Conservation (phyloP, 2,329 filamentous ascomycete species). For the Cryphonectria naterciae region DNA sequence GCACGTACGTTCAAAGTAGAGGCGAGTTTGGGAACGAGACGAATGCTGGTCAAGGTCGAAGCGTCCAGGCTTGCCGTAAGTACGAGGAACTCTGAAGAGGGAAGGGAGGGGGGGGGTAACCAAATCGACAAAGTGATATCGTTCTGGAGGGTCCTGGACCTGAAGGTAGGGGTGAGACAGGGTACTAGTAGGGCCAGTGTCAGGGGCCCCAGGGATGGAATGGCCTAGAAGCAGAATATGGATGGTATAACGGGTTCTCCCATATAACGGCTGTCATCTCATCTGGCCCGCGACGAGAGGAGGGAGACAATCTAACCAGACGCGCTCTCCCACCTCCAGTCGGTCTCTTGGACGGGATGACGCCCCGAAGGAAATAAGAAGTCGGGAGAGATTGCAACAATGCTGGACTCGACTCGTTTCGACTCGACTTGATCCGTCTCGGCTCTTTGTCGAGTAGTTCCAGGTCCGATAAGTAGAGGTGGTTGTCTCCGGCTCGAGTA, state of each 20-base stretch:
- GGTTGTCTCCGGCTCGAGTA: neutral
- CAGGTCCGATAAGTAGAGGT: neutral
- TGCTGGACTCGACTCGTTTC: neutral
- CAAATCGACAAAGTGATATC: constrained; percentile 16
- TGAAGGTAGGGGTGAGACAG: neutral
- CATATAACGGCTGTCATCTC: constrained; percentile 5
- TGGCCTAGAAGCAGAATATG: constrained; percentile 8
- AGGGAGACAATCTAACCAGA: neutral
- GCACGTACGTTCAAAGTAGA: neutral
- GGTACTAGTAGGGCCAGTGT: neutral
- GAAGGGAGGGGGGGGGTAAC: neutral
- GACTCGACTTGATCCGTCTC: neutral
- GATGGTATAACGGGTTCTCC: constrained; percentile 7
- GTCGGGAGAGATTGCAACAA: neutral
- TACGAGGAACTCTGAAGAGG: constrained; percentile 2
- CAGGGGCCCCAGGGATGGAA: constrained; percentile 10
- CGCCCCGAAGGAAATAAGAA: constrained; percentile 4
- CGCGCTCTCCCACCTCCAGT: neutral
- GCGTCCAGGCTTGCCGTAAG: neutral
- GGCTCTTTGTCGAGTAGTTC: neutral
- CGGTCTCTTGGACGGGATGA: constrained; percentile 2
- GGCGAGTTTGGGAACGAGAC: neutral
- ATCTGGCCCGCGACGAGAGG: neutral
- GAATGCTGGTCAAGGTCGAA: constrained; percentile 1
- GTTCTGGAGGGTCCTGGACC: constrained; percentile 2